Base-by-base conservation (phyloP, 192 early-diverging fungal genomes). In the Anaeromyces robustus region DNA sequence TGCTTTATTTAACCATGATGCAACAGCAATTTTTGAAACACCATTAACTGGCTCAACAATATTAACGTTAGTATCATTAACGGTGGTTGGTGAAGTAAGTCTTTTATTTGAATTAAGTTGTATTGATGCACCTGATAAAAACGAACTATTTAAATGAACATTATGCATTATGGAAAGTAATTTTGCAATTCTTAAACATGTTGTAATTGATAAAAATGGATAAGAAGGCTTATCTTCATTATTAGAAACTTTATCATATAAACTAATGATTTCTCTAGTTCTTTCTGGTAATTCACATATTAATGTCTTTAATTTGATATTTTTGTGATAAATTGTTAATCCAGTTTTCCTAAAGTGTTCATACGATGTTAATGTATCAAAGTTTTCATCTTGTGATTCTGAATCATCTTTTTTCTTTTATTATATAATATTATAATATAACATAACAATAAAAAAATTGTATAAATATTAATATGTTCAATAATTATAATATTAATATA, bases 181-280 rank as follows among this genome's bases (percentile, higher is more conserved):
- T 41, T 90, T 87, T 19, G 94, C 88, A 0, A 95, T 86, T 77
- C 89, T 92, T 43, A 94, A 80, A 81, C 91, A 94, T 1, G 93
- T 90, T 77, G 88, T 86, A 1, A 89, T 89, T 78, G 90, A 88
- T 4, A 95, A 84, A 30, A 95, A 84, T 13, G 92, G 89, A 77
- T 87, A 89, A 77, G 80, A 80, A 22, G 90, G 89, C 2, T 87
- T 80, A 16, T 85, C 86, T 37, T 86, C 84, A 77, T 80, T 83
- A 12, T 85, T 78, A 2, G 88, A 84, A 19, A 88, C 88, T 81
- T 88, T 88, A 31, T 87, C 90, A 83, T 95, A 94, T 30, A 92
- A 84, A 4, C 82, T 79, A 17, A 94, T 81, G 12, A 95, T 87
- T 12, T 88, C 87, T n/a, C 91, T 84, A 80, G 92, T 94, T 78